Percentiles rank a stretch among this genome's conserved stretches.
Conservation (phyloP, 2,329 filamentous ascomycete species). For the Sclerotinia subarctica region DNA sequence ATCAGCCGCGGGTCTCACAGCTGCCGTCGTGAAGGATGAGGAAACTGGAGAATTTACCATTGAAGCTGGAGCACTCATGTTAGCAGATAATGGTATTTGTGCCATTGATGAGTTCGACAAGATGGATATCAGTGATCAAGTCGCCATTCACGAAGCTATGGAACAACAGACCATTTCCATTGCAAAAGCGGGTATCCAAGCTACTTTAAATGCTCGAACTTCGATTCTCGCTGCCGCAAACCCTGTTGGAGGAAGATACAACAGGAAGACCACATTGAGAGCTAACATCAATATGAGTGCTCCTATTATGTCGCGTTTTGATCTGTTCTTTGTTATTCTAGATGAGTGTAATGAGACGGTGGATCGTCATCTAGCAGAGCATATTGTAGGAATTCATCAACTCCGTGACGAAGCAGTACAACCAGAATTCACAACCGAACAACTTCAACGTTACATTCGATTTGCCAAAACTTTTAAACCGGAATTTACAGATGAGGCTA, state of each 20-base stretch:
- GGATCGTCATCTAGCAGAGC: slow-evolving; percentile 85
- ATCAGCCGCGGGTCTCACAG: slow-evolving; percentile 93
- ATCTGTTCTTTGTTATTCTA: slow-evolving; percentile 95
- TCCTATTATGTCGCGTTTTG: slow-evolving; percentile 98
- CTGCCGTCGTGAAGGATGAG: slow-evolving; percentile 95
- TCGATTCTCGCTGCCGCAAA: slow-evolving; percentile 96
- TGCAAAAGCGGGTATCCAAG: slow-evolving; percentile 96
- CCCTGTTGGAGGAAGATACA: slow-evolving; percentile 93
- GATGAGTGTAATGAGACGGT: slow-evolving; percentile 94
- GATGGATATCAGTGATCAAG: slow-evolving; percentile 96
- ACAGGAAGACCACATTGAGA: slow-evolving; percentile 88
- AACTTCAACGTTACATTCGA: slow-evolving; percentile 93
- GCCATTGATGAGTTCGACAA: slow-evolving; percentile 99
- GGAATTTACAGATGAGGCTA: slow-evolving; percentile 85
- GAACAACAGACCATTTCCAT: slow-evolving; percentile 99
- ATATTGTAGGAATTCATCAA: slow-evolving; percentile 93
- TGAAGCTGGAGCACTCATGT: slow-evolving; percentile 95
- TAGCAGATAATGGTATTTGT: slow-evolving; percentile 95
- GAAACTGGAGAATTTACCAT: slow-evolving; percentile 99
- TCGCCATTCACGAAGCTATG: slow-evolving; percentile 99
- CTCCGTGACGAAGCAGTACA: slow-evolving; percentile 86
- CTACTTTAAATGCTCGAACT: slow-evolving; percentile 91
- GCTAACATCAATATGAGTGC: slow-evolving; percentile 98
- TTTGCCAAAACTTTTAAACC: slow-evolving; percentile 94
- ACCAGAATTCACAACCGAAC: slow-evolving; percentile 93